Base-by-base conservation (phyloP, 495 filamentous ascomycete genomes). In the Darksidea phi region DNA sequence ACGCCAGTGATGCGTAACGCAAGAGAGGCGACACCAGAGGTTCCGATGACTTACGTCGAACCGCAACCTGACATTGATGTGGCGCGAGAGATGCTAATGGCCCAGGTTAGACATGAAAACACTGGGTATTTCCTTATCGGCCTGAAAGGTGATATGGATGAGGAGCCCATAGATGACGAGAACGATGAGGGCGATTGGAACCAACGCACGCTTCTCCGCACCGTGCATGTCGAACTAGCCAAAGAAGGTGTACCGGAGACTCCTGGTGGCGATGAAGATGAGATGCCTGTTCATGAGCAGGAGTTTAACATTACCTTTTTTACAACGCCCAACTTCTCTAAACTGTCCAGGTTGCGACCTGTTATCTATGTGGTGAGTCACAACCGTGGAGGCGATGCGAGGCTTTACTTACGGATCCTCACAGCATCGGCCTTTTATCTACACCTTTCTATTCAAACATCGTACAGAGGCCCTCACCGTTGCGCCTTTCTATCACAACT, bases 371-470 rank as follows among this genome's bases (percentile, higher is more conserved):
- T 85, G 56, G 80, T 83, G 73, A 49, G 79, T 73, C 20, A 26
- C 24, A 10, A n/a, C 43, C 23, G 26, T 38, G 12, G 18, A 34
- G 13, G 48, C 21, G 18, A 8, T 21, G 32, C 6, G 2, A 18
- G 21, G 20, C 47, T 3, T 23, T 59, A 18, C 63, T 67, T 38
- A 53, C 36, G 10, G 7, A 4, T 3, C n/a, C 12, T 15, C 20
- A 11, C 38, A 73, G 75, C 86, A 90, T 66, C 84, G 82, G 69
- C 94, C 94, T 2, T 97, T 97, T 74, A 87, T 96, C 54, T 96
- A 90, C 72, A 86, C 89, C 4, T 89, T 97, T 66, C 78, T 98
- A 15, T 97, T 97, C 75, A 80, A 88, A 47, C 79, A 85, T 12
- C 76, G 77, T 38, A 87, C 90, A 1, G 79, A 83, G 36, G 79